Base-by-base conservation (phyloP, 2,329 filamentous ascomycete genomes). In the Metarhizium humberi region DNA sequence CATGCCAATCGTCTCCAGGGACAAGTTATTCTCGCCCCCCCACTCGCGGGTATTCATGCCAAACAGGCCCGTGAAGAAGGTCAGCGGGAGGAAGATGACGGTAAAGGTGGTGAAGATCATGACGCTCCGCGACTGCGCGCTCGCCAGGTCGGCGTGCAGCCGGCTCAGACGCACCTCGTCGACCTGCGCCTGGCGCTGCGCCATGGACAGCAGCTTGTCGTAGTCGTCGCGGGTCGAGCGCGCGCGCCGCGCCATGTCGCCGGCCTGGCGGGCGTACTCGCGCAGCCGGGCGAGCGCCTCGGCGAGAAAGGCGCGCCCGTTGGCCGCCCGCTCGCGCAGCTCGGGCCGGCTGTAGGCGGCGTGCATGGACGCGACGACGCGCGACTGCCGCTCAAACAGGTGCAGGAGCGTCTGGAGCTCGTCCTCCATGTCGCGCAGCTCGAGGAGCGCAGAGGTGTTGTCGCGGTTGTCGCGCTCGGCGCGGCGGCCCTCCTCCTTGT, bases 31-130 rank as follows among this genome's bases (percentile, higher is more conserved):
- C 16, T 70, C 70, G 2, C 73, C 76, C 34, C 77, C 78, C 82
- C 82, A 85, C 66, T 85, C 81, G 4, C 67, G 69, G 3, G 80
- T 81, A 61, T 86, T 86, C 76, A 86, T 85, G 53, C 83, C 82
- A 54, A 86, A 86, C 1, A 86, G 64, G 3, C 80, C 78, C 0
- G 82, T 85, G 66, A 86, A 86, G 69, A 86, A 86, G 18, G 79
- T 82, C 6, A 86, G 65, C 0, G 83, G 83, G 1, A 85, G 68
- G 67, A 84, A 86, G 20, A 86, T 82, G 55, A 86, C 78, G 10
- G 79, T 82, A 56, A 82, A 81, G 0, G 75, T 82, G 8, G 82
- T 86, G 66, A 86, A 85, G 58, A 86, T 82, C 78, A 85, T 82
- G 56, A 86, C 78, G 16, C 81, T 81, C 29, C 81, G 73, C 55